Percentiles rank a stretch among this genome's conserved stretches.
Conservation (phyloP, 352 stramenopile species). For the Elongisporangium anandrum region DNA sequence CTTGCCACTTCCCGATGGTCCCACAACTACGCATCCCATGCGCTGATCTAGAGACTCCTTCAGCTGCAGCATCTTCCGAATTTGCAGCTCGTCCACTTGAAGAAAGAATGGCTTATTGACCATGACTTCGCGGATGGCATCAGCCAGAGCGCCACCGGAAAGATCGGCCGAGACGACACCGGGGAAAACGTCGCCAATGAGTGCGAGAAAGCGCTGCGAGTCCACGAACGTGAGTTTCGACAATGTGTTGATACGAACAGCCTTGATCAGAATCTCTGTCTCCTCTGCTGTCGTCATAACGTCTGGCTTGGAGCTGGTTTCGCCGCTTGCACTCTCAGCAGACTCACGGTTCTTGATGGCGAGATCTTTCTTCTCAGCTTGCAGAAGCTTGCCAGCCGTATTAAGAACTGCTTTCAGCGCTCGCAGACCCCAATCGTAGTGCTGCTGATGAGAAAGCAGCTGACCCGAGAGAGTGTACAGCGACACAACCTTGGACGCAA, state of each 20-base stretch:
- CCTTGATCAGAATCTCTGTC: constrained; percentile 93
- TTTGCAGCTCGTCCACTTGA: constrained; percentile 86
- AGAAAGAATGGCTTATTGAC: constrained; percentile 83
- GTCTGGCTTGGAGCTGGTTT: constrained; percentile 11
- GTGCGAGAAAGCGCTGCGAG: constrained; percentile 82
- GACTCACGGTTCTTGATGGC: constrained; percentile 9
- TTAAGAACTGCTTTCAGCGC: constrained; percentile 94
- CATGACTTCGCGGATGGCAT: constrained; percentile 91
- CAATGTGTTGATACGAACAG: constrained; percentile 93
- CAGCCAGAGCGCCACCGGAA: constrained; percentile 66
- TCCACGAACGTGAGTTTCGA: constrained; percentile 95
- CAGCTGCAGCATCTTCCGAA: constrained; percentile 95
- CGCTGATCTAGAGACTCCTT: constrained; percentile 94
- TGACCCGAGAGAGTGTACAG: constrained; percentile 89
- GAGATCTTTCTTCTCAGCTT: constrained; percentile 71
- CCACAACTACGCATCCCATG: constrained; percentile 94
- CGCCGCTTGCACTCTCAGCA: constrained; percentile 7
- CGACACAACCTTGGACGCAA: constrained; percentile 89
- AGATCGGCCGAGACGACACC: constrained; percentile 83
- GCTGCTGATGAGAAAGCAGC: constrained; percentile 85
- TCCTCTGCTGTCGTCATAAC: constrained; percentile 72
- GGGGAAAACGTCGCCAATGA: constrained; percentile 94
- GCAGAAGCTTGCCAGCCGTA: constrained; percentile 90
- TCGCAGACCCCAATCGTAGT: constrained; percentile 94
- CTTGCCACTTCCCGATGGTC: constrained; percentile 91